These are phyloP conservation scores for Prunus yedoensis DNA, from an alignment of 331 rosid species.

Conservation along the genomic window DNA sequence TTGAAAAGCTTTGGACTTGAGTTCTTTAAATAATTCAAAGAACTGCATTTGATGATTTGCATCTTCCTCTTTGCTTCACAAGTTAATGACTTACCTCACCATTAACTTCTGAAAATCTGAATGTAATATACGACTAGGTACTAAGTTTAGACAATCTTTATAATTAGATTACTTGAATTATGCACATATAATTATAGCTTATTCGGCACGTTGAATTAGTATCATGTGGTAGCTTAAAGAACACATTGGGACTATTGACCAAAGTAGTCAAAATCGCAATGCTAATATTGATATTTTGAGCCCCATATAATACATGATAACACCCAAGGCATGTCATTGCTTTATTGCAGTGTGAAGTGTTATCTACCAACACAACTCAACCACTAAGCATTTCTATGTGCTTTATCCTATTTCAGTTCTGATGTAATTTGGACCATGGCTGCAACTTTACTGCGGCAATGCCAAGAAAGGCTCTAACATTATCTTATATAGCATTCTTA, in stretches of 20 bases:
- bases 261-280: background rate
- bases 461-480: background rate
- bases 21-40: background rate
- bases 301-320: too few species aligned
- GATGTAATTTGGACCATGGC: background rate
- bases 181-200: background rate
- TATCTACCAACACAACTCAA: background rate
- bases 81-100: background rate
- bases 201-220: background rate
- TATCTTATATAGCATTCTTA: background rate
- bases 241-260: background rate
- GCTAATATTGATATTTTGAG: too few species aligned
- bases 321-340: background rate
- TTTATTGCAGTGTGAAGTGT: background rate
- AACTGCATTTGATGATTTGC: slow-evolving; percentile 1
- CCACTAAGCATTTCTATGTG: background rate
- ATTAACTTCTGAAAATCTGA: background rate
- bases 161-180: background rate
- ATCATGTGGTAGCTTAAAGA: slow-evolving; percentile 1
- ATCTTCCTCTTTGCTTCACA: background rate
- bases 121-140: background rate
- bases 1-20: background rate
- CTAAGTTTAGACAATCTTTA: background rate
- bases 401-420: background rate
- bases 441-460: background rate